Base-by-base conservation (phyloP, 208 protist species). In the Angomonas desouzai region DNA sequence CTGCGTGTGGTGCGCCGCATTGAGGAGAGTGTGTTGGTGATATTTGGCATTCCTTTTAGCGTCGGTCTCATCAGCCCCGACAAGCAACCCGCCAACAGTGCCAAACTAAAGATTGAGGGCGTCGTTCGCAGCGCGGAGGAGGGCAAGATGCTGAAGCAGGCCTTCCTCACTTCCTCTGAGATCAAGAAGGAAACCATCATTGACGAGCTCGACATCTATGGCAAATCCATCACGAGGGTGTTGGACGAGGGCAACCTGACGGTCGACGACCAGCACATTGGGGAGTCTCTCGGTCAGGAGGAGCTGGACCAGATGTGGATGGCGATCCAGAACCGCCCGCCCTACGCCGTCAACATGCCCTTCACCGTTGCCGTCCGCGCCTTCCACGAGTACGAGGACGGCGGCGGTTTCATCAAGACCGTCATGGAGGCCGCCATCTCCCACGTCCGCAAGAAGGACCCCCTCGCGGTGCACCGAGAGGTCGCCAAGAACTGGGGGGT, bases 51-150 rank as follows among this genome's bases (percentile, higher is more conserved):
- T 3, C 86, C 89, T 9, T 66, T 64, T 0, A 53, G 79, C n/a
- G 59, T 89, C 9, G 67, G 79, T 11, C 68, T 95, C 32, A 55
- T 75, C 7, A 64, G 68, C 20, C 89, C 89, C 0, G 86, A 92
- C 34, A 87, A 87, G 61, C 71, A 93, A 40, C 62, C 80, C 13
- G 74, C 66, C 10, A 92, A 93, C 68, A 82, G 81, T 13, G 49
- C 76, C 10, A 92, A 91, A 72, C 57, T 95, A 29, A 95, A 92
- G 72, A 74, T 95, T 23, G 83, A 92, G 55, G 89, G 77, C 27
- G 66, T 53, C 29, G 34, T 79, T 3, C 66, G 51, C 16, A 45
- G 76, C 63, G 77, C 86, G 0, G 77, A 81, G 20, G 76, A 68
- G 18, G 75, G 77, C 11, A 51, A 83, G 83, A 58, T 81, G 87